Evolutionary conservation across 805 yeast genomes (phyloP).

Genomic region (Kodamaea laetipori): DNA sequence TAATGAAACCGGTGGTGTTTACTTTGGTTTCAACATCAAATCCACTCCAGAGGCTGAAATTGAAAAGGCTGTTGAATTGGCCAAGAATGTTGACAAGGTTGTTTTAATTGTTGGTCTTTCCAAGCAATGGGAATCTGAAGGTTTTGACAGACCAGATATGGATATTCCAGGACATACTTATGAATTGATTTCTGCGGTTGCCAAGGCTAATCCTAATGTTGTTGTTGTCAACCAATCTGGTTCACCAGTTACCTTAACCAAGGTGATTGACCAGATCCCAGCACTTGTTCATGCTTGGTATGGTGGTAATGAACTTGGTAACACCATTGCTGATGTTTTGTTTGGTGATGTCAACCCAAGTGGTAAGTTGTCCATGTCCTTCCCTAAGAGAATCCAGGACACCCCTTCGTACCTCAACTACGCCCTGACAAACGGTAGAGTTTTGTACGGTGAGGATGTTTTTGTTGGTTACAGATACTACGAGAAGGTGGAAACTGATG

Average conservation of each 20-base stretch:
- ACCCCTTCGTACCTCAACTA: slow-evolving; percentile 60
- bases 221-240: slow-evolving; percentile 61
- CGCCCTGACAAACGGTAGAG: slow-evolving; percentile 53
- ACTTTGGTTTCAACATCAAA: slow-evolving; percentile 25
- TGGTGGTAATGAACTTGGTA: slow-evolving; percentile 60
- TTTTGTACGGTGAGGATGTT: slow-evolving; percentile 64
- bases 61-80: slow-evolving; percentile 49
- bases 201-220: slow-evolving; percentile 50
- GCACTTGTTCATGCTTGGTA: slow-evolving; percentile 57
- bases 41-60: slow-evolving; percentile 26
- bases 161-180: slow-evolving; percentile 51
- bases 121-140: slow-evolving; percentile 61
- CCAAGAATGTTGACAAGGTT: slow-evolving; percentile 55
- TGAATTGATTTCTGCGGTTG: slow-evolving; percentile 46
- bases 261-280: slow-evolving; percentile 47
- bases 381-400: slow-evolving; percentile 54
- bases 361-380: slow-evolving; percentile 58
- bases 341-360: slow-evolving; percentile 62
- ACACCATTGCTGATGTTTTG: slow-evolving; percentile 60
- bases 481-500: slow-evolving; percentile 51
- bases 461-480: slow-evolving; percentile 64
- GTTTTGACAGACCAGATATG: slow-evolving; percentile 54
- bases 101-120: slow-evolving; percentile 53
- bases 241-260: slow-evolving; percentile 56
- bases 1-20: slow-evolving; percentile 26